phyloP scores from a whole-genome alignment of 352 stramenopile genomes.

The Phytophthora tentaculata region DNA sequence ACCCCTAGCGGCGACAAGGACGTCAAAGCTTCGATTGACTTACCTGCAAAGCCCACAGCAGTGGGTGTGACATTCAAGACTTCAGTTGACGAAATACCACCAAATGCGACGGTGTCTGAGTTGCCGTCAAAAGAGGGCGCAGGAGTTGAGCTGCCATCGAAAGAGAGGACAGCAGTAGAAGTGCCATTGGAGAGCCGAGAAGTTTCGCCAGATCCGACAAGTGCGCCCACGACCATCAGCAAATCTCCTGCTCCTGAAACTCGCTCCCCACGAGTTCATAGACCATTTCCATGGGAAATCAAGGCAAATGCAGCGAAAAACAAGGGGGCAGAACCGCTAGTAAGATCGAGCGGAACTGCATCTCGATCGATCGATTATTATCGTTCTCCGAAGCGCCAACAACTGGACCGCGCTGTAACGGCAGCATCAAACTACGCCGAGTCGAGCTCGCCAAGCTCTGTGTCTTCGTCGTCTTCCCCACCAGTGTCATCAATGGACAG shows the following conservation, averaged over 20 bases:
- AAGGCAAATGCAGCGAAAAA: slow-evolving; percentile 7
- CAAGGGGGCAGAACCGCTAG: slow-evolving; percentile 1
- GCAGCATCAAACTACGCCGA: slow-evolving; percentile 37
- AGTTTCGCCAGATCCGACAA: slow-evolving; percentile 1
- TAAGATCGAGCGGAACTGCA: slow-evolving; percentile 5
- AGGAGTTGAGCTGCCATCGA: not conserved
- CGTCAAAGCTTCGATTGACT: not conserved
- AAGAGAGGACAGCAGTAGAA: not conserved
- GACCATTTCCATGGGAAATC: slow-evolving; percentile 15
- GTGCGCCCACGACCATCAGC: not conserved
- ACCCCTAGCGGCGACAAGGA: slow-evolving; percentile 2
- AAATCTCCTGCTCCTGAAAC: slow-evolving; percentile 7
- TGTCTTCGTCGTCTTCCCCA: slow-evolving; percentile 67
- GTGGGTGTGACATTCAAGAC: not conserved
- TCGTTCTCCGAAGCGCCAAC: slow-evolving; percentile 59
- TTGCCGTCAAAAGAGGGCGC: slow-evolving; percentile 1
- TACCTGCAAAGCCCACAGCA: slow-evolving; percentile 12
- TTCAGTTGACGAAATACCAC: slow-evolving; percentile 9
- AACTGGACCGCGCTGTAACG: slow-evolving; percentile 32
- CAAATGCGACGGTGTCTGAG: not conserved
- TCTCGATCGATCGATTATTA: slow-evolving; percentile 34
- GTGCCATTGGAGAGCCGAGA: slow-evolving; percentile 1
- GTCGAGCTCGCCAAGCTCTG: slow-evolving; percentile 54
- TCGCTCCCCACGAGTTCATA: slow-evolving; percentile 18
- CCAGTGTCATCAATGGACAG: slow-evolving; percentile 38